Conservation (phyloP, 495 filamentous ascomycete species). For the Lineolata rhizophorae region DNA sequence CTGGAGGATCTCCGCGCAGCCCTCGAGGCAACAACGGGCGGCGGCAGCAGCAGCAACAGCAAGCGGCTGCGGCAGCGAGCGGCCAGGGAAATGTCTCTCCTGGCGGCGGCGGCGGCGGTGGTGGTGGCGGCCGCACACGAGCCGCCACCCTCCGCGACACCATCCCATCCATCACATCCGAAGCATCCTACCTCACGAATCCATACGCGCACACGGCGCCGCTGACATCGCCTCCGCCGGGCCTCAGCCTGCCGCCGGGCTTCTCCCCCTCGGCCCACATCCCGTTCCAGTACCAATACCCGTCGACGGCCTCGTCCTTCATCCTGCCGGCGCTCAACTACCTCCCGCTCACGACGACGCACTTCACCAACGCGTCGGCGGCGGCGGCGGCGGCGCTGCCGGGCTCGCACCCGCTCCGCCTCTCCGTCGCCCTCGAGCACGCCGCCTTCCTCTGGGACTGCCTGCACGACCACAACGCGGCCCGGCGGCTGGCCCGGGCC, state of each 20-base stretch:
- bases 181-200: slow-evolving; percentile 22
- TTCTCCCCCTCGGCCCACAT: slow-evolving; percentile 21
- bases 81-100: no score
- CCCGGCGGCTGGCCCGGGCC: slow-evolving; percentile 51
- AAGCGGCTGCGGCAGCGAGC: no score
- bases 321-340: slow-evolving; percentile 65
- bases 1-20: no score
- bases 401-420: slow-evolving; percentile 71
- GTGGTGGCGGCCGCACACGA: no score
- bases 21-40: no score
- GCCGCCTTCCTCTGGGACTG: slow-evolving; percentile 93
- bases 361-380: slow-evolving; percentile 57
- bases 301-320: slow-evolving; percentile 38
- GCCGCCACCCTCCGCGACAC: slow-evolving; percentile 20
- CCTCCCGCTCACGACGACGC: slow-evolving; percentile 53
- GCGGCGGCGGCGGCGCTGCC: slow-evolving; percentile 55
- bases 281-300: slow-evolving; percentile 8
- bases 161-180: slow-evolving; percentile 19
- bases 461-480: slow-evolving; percentile 53
- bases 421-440: slow-evolving; percentile 84
- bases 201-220: slow-evolving; percentile 15
- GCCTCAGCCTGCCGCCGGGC: slow-evolving; percentile 21
- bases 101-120: no score
- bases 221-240: no score
- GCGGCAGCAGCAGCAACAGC: no score